Conservation (phyloP, 371 early-diverging fungal species). For the Lichtheimia corymbifera region DNA sequence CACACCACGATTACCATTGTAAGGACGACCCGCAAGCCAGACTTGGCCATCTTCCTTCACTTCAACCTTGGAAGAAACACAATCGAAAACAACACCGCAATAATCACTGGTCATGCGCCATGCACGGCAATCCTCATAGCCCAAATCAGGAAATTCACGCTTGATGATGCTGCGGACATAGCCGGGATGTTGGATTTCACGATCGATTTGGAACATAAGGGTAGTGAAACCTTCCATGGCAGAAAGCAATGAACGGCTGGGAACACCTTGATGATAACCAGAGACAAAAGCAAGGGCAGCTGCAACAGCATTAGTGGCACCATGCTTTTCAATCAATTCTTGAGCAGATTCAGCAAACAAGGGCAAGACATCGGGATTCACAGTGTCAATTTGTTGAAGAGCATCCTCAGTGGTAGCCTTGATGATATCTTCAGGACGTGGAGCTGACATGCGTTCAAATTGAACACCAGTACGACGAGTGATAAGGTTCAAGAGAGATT, state of each 20-base stretch:
- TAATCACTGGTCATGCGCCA: conserved; percentile 86
- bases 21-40: conserved; percentile 55
- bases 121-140: conserved; percentile 64
- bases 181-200: conserved; percentile 74
- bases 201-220: conserved; percentile 61
- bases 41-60: conserved; percentile 40
- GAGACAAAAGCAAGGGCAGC: conserved; percentile 85
- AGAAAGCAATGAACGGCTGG: conserved; percentile 77
- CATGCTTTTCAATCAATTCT: conserved; percentile 64
- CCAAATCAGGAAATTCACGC: conserved; percentile 69
- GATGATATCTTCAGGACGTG: conserved; percentile 88
- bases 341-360: conserved; percentile 77
- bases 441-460: conserved; percentile 81
- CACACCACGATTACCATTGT: conserved; percentile 62
- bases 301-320: conserved; percentile 73
- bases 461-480: conserved; percentile 76
- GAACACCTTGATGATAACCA: conserved; percentile 81
- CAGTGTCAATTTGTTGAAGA: conserved; percentile 66
- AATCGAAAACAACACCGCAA: conserved; percentile 83
- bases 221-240: conserved; percentile 83
- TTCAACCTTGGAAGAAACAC: conserved; percentile 68
- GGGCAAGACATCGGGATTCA: conserved; percentile 72
- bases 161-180: conserved; percentile 78
- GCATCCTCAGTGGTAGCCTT: conserved; percentile 75
- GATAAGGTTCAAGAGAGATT: conserved; percentile 74